Evolutionary conservation across 2,329 filamentous ascomycete species (phyloP), one percentile per base, ranked within the genome.

Genomic region (Dactylellina sp.): DNA sequence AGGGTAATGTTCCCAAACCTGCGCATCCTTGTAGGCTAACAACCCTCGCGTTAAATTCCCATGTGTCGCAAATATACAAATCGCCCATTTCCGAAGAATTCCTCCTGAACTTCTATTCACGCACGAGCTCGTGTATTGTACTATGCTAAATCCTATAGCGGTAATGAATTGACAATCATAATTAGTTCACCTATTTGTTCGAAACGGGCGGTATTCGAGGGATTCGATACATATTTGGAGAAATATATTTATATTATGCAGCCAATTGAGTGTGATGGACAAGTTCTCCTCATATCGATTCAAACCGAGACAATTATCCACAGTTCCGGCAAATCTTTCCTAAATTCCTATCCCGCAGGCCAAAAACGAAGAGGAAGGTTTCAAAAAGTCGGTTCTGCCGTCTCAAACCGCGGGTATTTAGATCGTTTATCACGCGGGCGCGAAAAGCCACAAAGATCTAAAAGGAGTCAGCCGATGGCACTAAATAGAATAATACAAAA

Each of bases 1-100:
- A 24, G 22, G 40, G 28, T 56, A 20, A 53, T 14, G 22, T 35
- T 52, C 18, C 32, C 37, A 46, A 32, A 20, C 12, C 35, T 50
- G 28, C 28, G 5, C 42, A 47, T 20, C 61, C 61, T 11, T 39
- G 40, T 50, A 9, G 40, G 28, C 49, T 39, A 53, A 55, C n/a
- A n/a, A n/a, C n/a, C 47, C 32, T 53, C 40, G 46, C 37, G 14
- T 59, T 44, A 63, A n/a, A 71, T 44, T 40, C 32, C 59, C 59
- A 71, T 71, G 57, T 44, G 66, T 64, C 59, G 25, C 66, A 64
- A 22, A 35, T 71, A 71, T 62, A 71, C 40, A 56, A 25, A 55
- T 35, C 50, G n/a, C 40, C 28, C 18, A 40, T 35, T 18, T 16
- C 12, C 35, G 18, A 16, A 62, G 35, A 52, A 63, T 32, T 18